Percentiles rank a stretch among this genome's conserved stretches.
phyloP scores from a whole-genome alignment of 768 basidiomycete genomes.

The Phlebiopsis flavidoalba region DNA sequence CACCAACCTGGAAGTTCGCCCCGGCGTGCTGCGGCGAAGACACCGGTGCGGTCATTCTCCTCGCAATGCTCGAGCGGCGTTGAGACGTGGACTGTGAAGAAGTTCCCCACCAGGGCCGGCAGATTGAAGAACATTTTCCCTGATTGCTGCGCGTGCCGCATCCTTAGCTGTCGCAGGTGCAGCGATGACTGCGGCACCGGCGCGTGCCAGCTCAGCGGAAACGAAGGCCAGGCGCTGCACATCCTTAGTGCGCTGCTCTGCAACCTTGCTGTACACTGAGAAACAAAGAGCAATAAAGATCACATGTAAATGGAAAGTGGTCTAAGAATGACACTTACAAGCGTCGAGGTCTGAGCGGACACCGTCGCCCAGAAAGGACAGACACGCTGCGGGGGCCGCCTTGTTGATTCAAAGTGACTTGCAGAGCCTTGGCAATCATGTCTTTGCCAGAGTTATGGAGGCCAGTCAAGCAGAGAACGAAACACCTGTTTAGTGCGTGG shows the following conservation, averaged over 20 bases:
- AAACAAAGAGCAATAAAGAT: not conserved
- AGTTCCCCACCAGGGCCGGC: slow-evolving; percentile 88
- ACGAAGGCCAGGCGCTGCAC: slow-evolving; percentile 87
- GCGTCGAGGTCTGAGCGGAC: slow-evolving; percentile 67
- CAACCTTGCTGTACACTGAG: slow-evolving; percentile 61
- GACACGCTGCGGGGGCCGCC: slow-evolving; percentile 95
- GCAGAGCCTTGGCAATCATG: slow-evolving; percentile 85
- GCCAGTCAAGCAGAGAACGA: slow-evolving; percentile 26
- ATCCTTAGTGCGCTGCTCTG: slow-evolving; percentile 77
- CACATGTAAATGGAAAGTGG: not conserved
- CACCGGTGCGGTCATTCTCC: slow-evolving; percentile 78
- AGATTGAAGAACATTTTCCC: slow-evolving; percentile 63
- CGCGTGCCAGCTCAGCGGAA: slow-evolving; percentile 84
- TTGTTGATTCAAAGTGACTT: slow-evolving; percentile 90
- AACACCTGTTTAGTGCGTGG: slow-evolving; percentile 89
- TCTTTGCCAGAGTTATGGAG: slow-evolving; percentile 95
- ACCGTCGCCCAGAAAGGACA: slow-evolving; percentile 85
- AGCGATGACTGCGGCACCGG: slow-evolving; percentile 96
- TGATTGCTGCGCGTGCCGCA: slow-evolving; percentile 58
- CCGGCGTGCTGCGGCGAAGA: slow-evolving; percentile 75
- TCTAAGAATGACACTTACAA: slow-evolving; percentile 29
- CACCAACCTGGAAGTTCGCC: slow-evolving; percentile 85
- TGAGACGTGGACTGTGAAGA: slow-evolving; percentile 92
- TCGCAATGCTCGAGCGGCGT: slow-evolving; percentile 91
- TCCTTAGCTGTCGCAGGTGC: slow-evolving; percentile 82